Conservation (phyloP, 164 flowering plant genomes). For the Malania oleifera region DNA sequence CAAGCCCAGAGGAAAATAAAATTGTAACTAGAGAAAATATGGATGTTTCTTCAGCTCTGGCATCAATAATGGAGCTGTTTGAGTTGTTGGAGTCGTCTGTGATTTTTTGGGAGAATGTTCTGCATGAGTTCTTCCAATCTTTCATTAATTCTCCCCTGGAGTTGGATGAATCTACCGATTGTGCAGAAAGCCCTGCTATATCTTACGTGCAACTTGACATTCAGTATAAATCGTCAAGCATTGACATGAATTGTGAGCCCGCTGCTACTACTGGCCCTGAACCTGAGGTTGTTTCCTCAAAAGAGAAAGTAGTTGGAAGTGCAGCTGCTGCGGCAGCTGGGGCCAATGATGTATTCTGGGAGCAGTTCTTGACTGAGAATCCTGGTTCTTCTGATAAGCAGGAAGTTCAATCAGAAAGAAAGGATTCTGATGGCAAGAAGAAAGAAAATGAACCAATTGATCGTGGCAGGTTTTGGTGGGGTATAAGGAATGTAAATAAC, state of each 20-base stretch:
- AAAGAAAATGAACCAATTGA: constrained; percentile 29
- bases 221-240: constrained; percentile 28
- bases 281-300: constrained; percentile 19
- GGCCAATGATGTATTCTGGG: constrained; percentile 65
- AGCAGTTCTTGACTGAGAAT: constrained; percentile 63
- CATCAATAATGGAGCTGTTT: constrained; percentile 20
- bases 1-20: constrained; percentile 22
- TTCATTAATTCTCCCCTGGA: constrained; percentile 18
- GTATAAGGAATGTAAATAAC: constrained; percentile 36
- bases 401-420: constrained; percentile 4
- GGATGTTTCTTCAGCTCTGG: constrained; percentile 12
- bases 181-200: constrained; percentile 33
- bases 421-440: constrained; percentile 18
- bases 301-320: constrained; percentile 25
- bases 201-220: constrained; percentile 35
- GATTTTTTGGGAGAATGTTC: constrained; percentile 41
- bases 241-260: constrained; percentile 53
- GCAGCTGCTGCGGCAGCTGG: constrained; percentile 24
- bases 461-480: constrained; percentile 40
- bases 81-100: constrained; percentile 49
- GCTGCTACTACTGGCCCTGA: constrained; percentile 11
- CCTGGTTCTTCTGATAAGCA: constrained; percentile 37
- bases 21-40: constrained; percentile 19
- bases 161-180: constrained; percentile 36
- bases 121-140: constrained; percentile 20